Base-by-base conservation (phyloP, 2,329 filamentous ascomycete genomes). In the Penicillium sp. region DNA sequence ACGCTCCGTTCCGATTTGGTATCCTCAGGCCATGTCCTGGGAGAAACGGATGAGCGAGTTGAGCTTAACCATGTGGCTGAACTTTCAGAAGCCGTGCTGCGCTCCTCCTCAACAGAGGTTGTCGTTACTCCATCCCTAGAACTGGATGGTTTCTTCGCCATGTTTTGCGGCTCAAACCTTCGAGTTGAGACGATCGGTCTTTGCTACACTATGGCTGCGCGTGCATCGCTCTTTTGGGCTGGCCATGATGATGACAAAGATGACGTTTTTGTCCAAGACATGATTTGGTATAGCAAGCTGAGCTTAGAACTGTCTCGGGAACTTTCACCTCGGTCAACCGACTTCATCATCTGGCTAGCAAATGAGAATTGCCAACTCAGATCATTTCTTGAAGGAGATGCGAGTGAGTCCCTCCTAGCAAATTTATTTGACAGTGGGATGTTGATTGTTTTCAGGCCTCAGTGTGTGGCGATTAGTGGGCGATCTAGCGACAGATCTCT, bases 101-200 rank as follows among this genome's bases (percentile, higher is more conserved):
- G 20, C 14, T 55, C 58, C 34, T 61, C 61, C n/a, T 60, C 61
- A 1, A 31, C 47, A 15, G 61, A 65, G 34, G 49, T 58, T 35
- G 12, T 31, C 22, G 54, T 63, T 28, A 54, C 63, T 17, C 39
- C 57, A 39, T 57, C 49, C 22, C 54, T 62, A 37, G 52, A 63
- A 45, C 35, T 61, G 31, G 39, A 62, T 11, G 55, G 25, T 12
- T 63, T 65, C 38, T 60, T 25, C 17, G 53, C 63, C 25, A 47
- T 62, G 25, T 65, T 65, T 54, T 57, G 51, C n/a, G 63, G 57
- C 5, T 11, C 20, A 10, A 62, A 63, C 41, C 45, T 65, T n/a
- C 63, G 59, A 38, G 57, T 65, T 5, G 63, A 63, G 57, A 62
- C 61, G 14, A 8, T 65, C 6, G 63, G 63, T 43, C 55, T 65